Conservation (phyloP, 2,329 filamentous ascomycete genomes). For the Sordariomycetes sp. region DNA sequence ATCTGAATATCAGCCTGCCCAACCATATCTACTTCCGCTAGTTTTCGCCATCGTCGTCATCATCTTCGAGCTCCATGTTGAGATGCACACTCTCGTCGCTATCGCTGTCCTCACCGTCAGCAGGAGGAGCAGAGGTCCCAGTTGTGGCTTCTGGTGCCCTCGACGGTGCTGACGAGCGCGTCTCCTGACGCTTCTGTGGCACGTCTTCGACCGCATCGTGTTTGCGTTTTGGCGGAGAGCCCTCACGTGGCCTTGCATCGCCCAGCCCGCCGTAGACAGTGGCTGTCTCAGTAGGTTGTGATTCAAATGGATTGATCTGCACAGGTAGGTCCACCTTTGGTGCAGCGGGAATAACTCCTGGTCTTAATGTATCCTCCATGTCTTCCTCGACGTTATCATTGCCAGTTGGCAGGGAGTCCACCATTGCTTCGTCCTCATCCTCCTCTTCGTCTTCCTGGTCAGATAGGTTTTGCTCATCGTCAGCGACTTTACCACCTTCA, state of each 20-base stretch:
- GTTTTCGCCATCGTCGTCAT: conserved; percentile 36
- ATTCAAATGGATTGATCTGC: conserved; percentile 25
- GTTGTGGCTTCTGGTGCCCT: conserved; percentile 10
- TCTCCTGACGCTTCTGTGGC: conserved; percentile 29
- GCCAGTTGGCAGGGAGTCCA: too few species aligned
- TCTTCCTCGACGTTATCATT: conserved; percentile 7
- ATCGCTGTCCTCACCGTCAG: conserved; percentile 31
- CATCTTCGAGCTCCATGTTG: conserved; percentile 50
- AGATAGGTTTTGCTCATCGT: conserved; percentile 10
- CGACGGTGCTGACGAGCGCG: conserved; percentile 14
- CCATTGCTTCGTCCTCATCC: conserved; percentile 24
- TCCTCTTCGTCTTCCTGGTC: conserved; percentile 27
- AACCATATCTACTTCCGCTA: too few species aligned
- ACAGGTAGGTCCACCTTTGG: conserved; percentile 15
- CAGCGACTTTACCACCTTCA: conserved; percentile 3
- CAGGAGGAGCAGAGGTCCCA: conserved; percentile 2
- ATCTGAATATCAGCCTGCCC: too few species aligned
- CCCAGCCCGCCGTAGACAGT: conserved; percentile 7
- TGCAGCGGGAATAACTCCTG: conserved; percentile 9
- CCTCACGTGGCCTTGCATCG: conserved; percentile 7
- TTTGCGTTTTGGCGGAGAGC: conserved; percentile 27
- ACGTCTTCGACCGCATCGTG: conserved; percentile 24
- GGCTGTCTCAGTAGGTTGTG: conserved; percentile 9
- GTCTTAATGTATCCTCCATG: conserved; percentile 3
- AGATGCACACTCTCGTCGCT: conserved; percentile 48